phyloP scores from a whole-genome alignment of 2,329 filamentous ascomycete species.

The Sclerotinia minor region DNA sequence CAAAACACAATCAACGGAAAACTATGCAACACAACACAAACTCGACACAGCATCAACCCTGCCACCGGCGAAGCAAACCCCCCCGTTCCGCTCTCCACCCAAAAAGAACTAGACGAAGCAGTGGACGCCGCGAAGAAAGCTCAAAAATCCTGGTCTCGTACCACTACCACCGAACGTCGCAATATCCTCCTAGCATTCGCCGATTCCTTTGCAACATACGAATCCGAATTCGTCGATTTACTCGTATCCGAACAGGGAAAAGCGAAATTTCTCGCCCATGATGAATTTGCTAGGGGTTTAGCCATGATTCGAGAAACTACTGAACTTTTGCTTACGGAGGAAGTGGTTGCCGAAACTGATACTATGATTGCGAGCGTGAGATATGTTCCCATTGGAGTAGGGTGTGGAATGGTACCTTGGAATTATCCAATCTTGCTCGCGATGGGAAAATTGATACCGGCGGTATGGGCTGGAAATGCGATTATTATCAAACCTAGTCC shows the following conservation, averaged over 20 bases:
- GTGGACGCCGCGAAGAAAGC: slow-evolving; percentile 49
- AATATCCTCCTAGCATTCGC: slow-evolving; percentile 40
- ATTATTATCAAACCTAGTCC: slow-evolving; percentile 59
- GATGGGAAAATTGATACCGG: slow-evolving; percentile 51
- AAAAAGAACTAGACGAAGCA: slow-evolving; percentile 48
- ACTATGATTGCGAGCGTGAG: slow-evolving; percentile 45
- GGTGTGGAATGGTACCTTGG: slow-evolving; percentile 59
- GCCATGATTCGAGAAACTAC: slow-evolving; percentile 21
- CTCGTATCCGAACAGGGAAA: slow-evolving; percentile 53
- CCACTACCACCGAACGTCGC: slow-evolving; percentile 47
- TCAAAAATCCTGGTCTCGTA: slow-evolving; percentile 50
- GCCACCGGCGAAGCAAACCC: slow-evolving; percentile 25
- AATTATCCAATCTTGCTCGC: slow-evolving; percentile 54
- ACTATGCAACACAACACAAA: slow-evolving; percentile 9
- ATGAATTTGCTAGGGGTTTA: slow-evolving; percentile 27
- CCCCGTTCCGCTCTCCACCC: slow-evolving; percentile 45
- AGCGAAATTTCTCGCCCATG: slow-evolving; percentile 41
- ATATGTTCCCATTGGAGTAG: slow-evolving; percentile 50
- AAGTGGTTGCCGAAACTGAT: slow-evolving; percentile 23
- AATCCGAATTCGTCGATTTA: slow-evolving; percentile 34
- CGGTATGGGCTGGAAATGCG: slow-evolving; percentile 53
- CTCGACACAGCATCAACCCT: slow-evolving; percentile 27
- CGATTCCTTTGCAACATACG: slow-evolving; percentile 44
- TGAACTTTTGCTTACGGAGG: slow-evolving; percentile 20
- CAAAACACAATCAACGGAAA: slow-evolving; percentile 21